Percentiles rank a stretch among this genome's conserved stretches.
These are phyloP conservation scores for Chlorella sp. DNA, from an alignment of 139 green algal genomes.

Conservation along the genomic window DNA sequence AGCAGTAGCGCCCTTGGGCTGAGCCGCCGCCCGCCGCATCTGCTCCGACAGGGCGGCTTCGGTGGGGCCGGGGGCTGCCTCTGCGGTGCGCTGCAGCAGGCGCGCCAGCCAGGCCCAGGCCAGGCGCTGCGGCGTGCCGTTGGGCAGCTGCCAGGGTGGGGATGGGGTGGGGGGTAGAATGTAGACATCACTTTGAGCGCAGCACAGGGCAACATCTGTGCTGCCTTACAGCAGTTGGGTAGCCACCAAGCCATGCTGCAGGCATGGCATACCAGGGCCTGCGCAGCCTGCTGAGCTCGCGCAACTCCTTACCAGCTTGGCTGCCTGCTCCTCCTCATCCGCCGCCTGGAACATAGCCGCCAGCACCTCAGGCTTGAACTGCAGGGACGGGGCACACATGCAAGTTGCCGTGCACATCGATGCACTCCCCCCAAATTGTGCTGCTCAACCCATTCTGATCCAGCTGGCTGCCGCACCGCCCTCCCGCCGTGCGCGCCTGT, in stretches of 20 bases:
- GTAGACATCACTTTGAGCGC: too few relatives aligned
- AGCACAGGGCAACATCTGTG: too few relatives aligned
- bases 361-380: slow-evolving; percentile 41
- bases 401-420: too few relatives aligned
- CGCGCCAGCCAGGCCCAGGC: slow-evolving; percentile 2
- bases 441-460: too few relatives aligned
- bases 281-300: neutral
- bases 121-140: neutral
- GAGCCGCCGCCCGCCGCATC: slow-evolving; percentile 11
- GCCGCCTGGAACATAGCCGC: slow-evolving; percentile 26
- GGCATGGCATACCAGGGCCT: neutral
- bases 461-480: too few relatives aligned
- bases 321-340: slow-evolving; percentile 10
- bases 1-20: slow-evolving; percentile 7
- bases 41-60: slow-evolving; percentile 42
- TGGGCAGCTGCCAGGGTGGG: neutral
- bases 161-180: neutral
- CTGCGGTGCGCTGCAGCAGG: slow-evolving; percentile 7
- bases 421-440: too few relatives aligned
- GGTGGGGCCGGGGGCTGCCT: slow-evolving; percentile 23
- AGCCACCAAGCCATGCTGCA: too few relatives aligned
- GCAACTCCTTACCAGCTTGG: neutral
- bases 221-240: too few relatives aligned
- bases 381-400: neutral
- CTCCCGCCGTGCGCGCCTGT: too few relatives aligned